Evolutionary conservation across 2,329 filamentous ascomycete genomes (phyloP).

Genomic region (Nigrospora oryzae): DNA sequence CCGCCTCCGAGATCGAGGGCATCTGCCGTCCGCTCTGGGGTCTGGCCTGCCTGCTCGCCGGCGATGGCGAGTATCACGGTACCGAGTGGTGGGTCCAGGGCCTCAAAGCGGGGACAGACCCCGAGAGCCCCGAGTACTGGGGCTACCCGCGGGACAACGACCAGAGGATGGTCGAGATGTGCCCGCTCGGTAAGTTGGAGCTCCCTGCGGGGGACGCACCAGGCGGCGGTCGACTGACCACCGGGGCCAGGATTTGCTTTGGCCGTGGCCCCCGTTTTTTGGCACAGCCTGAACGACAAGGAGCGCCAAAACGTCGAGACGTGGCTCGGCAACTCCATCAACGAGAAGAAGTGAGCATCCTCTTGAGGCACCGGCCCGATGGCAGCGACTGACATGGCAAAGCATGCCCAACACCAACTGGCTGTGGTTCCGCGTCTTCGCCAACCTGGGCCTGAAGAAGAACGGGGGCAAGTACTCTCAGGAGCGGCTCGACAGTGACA

Average conservation of each 20-base stretch:
- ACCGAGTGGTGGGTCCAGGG: constrained; percentile 62
- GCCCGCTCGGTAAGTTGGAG: constrained; percentile 52
- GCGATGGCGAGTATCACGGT: constrained; percentile 55
- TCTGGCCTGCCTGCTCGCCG: constrained; percentile 60
- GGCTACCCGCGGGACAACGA: constrained; percentile 68
- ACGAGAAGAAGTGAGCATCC: constrained; percentile 56
- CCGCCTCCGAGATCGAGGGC: constrained; percentile 69
- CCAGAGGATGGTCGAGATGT: constrained; percentile 81
- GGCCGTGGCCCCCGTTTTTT: constrained; percentile 59
- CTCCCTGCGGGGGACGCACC: not conserved
- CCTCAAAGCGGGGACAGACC: constrained; percentile 62
- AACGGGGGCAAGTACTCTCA: constrained; percentile 66
- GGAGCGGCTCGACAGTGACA: constrained; percentile 62
- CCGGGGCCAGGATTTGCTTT: constrained; percentile 51
- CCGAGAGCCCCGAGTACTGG: constrained; percentile 65
- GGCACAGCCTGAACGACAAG: constrained; percentile 53
- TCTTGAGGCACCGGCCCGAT: constrained; percentile 11
- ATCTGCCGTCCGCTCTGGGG: constrained; percentile 71
- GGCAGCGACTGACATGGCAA: not conserved
- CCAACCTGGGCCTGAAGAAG: constrained; percentile 68
- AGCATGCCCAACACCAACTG: constrained; percentile 64
- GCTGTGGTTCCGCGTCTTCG: constrained; percentile 82
- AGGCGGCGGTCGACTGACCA: not conserved
- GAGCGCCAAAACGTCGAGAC: constrained; percentile 59
- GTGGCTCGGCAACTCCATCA: constrained; percentile 69